Conservation (phyloP, 805 yeast genomes). For the Candida ascalaphidarum region DNA sequence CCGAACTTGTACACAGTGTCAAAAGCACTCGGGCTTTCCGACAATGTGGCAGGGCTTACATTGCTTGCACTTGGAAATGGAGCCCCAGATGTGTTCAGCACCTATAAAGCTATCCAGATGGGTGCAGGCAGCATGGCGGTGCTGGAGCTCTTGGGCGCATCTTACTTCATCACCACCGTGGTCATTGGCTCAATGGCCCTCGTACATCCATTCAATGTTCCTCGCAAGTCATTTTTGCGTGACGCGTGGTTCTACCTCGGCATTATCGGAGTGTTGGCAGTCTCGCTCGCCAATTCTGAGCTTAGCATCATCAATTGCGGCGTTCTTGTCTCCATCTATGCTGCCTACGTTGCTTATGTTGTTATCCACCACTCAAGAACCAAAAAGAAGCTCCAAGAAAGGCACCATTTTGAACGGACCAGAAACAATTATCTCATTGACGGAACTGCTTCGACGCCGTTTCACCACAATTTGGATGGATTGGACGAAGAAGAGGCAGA, state of each 20-base stretch:
- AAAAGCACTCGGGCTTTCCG: conserved; percentile 51
- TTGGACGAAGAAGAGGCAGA: conserved; percentile 9
- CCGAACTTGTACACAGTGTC: conserved; percentile 72
- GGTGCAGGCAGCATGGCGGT: conserved; percentile 74
- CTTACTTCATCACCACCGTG: conserved; percentile 71
- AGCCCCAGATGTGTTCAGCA: conserved; percentile 80
- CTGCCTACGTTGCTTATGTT: conserved; percentile 46
- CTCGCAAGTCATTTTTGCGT: conserved; percentile 41
- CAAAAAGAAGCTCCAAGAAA: too few species aligned
- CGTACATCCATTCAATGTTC: conserved; percentile 53
- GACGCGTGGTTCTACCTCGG: conserved; percentile 53
- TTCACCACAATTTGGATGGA: too few species aligned
- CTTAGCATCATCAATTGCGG: conserved; percentile 50
- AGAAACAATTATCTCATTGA: too few species aligned
- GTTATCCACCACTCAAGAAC: conserved; percentile 7
- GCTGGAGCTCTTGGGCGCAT: conserved; percentile 89
- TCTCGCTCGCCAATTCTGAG: conserved; percentile 38
- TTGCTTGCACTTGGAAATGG: conserved; percentile 89
- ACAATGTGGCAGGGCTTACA: conserved; percentile 78
- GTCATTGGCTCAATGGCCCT: conserved; percentile 76
- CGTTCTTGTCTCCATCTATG: conserved; percentile 47
- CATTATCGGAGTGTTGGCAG: conserved; percentile 42
- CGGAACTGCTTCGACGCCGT: too few species aligned
- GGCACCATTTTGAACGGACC: too few species aligned
- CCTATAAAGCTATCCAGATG: conserved; percentile 70